Evolutionary conservation across 2,329 filamentous ascomycete species (phyloP).

Genomic region (Fusarium algeriense): DNA sequence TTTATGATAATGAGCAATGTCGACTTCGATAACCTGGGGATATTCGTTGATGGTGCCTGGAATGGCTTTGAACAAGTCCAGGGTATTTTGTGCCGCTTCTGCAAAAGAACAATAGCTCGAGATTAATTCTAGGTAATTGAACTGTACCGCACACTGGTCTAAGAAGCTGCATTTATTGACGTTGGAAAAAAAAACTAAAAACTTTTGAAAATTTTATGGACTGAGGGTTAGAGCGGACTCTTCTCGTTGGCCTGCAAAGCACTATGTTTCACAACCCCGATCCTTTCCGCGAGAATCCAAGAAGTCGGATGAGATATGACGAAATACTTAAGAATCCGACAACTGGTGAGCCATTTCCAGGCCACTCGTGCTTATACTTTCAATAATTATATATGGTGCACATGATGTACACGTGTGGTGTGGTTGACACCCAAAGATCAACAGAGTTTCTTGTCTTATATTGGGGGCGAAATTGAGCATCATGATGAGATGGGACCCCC

Average conservation of each 20-base stretch:
- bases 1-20: too few species aligned
- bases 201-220: too few species aligned
- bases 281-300: too few species aligned
- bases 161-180: too few species aligned
- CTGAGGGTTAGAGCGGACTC: too few species aligned
- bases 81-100: not conserved
- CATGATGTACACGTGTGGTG: not conserved
- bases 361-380: not conserved
- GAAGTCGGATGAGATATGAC: not conserved
- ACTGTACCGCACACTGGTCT: too few species aligned
- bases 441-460: not conserved
- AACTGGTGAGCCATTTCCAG: not conserved
- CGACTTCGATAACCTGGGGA: too few species aligned
- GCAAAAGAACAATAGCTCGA: not conserved
- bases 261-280: too few species aligned
- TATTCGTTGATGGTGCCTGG: too few species aligned
- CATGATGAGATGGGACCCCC: not conserved
- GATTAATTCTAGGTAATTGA: not conserved
- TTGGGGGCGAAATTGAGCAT: not conserved
- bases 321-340: not conserved
- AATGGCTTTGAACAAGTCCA: not conserved
- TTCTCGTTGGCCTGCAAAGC: too few species aligned
- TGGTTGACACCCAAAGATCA: not conserved
- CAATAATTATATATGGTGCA: not conserved
- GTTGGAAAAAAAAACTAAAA: too few species aligned